phyloP scores from a whole-genome alignment of 2,329 filamentous ascomycete species.

The Cryphonectria radicalis region DNA sequence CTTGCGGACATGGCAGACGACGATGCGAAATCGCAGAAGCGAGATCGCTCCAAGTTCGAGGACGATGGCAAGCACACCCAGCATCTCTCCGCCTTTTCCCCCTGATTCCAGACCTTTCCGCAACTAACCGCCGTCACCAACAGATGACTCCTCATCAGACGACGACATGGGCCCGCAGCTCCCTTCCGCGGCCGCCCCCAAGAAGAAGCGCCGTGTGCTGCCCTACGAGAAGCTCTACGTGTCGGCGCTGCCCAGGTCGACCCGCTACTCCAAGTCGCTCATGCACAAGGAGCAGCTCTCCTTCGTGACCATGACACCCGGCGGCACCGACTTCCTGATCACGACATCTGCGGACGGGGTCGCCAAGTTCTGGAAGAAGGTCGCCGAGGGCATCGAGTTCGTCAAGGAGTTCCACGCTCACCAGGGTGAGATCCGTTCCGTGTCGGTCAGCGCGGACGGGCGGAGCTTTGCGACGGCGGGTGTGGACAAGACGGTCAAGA shows the following conservation, averaged over 20 bases:
- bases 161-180: slow-evolving; percentile 94
- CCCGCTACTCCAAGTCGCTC: slow-evolving; percentile 89
- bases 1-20: slow-evolving; percentile 40
- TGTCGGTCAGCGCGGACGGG: slow-evolving; percentile 86
- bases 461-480: slow-evolving; percentile 92
- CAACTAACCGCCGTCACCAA: slow-evolving; percentile 23
- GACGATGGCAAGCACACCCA: slow-evolving; percentile 42
- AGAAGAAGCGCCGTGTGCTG: slow-evolving; percentile 89
- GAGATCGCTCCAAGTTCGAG: slow-evolving; percentile 61
- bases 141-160: slow-evolving; percentile 71
- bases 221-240: slow-evolving; percentile 96
- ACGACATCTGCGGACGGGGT: slow-evolving; percentile 94
- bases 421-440: slow-evolving; percentile 78
- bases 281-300: slow-evolving; percentile 98
- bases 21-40: slow-evolving; percentile 51
- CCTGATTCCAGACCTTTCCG: not conserved
- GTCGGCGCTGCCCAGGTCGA: slow-evolving; percentile 79
- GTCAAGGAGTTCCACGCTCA: slow-evolving; percentile 98
- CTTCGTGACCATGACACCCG: slow-evolving; percentile 84
- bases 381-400: slow-evolving; percentile 87
- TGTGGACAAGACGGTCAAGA: slow-evolving; percentile 76
- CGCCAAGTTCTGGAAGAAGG: slow-evolving; percentile 99
- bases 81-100: not conserved
- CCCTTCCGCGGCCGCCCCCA: slow-evolving; percentile 75
- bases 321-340: slow-evolving; percentile 90